Base-by-base conservation (phyloP, 2,329 filamentous ascomycete species). In the Beauveria bassiana region DNA sequence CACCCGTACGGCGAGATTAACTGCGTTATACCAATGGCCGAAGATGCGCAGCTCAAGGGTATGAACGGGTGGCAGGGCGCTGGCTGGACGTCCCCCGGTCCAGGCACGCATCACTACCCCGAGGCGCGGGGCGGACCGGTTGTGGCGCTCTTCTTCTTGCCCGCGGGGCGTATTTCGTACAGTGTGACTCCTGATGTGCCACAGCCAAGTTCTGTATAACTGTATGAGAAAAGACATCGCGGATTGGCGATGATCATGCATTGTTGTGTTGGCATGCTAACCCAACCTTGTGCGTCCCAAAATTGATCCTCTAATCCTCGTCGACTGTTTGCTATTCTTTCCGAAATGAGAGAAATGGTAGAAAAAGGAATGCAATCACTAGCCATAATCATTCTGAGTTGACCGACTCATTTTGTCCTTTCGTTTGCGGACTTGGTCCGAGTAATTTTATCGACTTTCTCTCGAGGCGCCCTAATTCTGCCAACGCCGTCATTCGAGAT, bases 41-140 rank as follows among this genome's bases (percentile, higher is more conserved):
- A 74, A 5, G 70, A 65, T 4, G 79, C 81, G 2, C 77, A 84
- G 70, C 66, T 85, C 55, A 81, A 76, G 70, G 81, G 81, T 6
- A 79, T 84, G 80, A 74, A 77, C 59, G 80, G 80, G 1, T 84
- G 81, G 82, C 78, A 80, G 66, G 80, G 79, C 0, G 77, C 78
- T 0, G 82, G 82, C 0, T 85, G 82, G 81, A 84, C 82, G 24
- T 76, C 74, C 50, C 79, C 80, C 0, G 81, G 78, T 0, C 76
- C 81, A 0, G 82, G 81, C 0, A 83, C 81, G 31, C 81, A 84
- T 69, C 81, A 84, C 69, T 84, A 82, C 68, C 81, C 82, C 2
- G 72, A 82, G 56, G 80, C 79, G 16, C 71, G 80, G 14, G 75
- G 75, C 4, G 81, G 81, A 1, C 76, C 76, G 1, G 66, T 83